Evolutionary conservation across 768 basidiomycete genomes (phyloP).

Genomic region (Cyclocybe aegerita): DNA sequence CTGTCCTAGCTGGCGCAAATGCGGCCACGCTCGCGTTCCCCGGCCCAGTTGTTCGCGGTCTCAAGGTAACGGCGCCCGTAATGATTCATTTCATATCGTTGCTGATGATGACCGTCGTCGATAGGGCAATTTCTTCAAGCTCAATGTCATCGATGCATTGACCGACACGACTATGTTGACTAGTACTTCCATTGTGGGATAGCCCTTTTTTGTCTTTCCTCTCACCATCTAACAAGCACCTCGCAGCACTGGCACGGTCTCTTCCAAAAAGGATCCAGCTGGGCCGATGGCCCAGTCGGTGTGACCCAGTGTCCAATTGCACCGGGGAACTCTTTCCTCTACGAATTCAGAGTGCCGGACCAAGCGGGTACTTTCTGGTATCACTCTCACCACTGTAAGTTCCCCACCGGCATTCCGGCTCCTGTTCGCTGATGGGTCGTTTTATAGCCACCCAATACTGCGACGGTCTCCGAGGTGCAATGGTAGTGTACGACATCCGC

Average conservation of each 20-base stretch:
- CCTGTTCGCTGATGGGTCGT: not conserved
- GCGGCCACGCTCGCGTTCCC: no score
- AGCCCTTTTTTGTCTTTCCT: not conserved
- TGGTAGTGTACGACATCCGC: conserved; percentile 37
- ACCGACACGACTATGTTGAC: conserved; percentile 32
- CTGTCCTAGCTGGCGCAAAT: no score
- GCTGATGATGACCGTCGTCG: not conserved
- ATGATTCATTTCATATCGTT: not conserved
- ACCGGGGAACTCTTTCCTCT: conserved; percentile 39
- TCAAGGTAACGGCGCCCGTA: no score
- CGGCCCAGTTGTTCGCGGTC: no score
- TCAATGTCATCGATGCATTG: conserved; percentile 48
- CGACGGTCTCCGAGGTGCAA: conserved; percentile 37
- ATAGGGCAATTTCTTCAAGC: conserved; percentile 32
- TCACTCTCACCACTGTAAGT: conserved; percentile 30
- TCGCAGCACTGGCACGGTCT: conserved; percentile 55
- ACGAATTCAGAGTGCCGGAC: conserved; percentile 31
- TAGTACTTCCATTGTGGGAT: conserved; percentile 31
- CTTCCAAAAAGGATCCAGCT: conserved; percentile 39
- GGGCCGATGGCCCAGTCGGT: conserved; percentile 41
- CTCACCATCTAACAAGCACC: not conserved
- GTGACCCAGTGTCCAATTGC: conserved; percentile 51
- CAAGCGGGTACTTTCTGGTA: conserved; percentile 38
- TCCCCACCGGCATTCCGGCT: not conserved
- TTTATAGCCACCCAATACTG: conserved; percentile 44